Percentiles rank a stretch among this genome's conserved stretches.
Evolutionary conservation across 148 eudicot genomes (phyloP).

Genomic region (Rhododendron kiyosumense): DNA sequence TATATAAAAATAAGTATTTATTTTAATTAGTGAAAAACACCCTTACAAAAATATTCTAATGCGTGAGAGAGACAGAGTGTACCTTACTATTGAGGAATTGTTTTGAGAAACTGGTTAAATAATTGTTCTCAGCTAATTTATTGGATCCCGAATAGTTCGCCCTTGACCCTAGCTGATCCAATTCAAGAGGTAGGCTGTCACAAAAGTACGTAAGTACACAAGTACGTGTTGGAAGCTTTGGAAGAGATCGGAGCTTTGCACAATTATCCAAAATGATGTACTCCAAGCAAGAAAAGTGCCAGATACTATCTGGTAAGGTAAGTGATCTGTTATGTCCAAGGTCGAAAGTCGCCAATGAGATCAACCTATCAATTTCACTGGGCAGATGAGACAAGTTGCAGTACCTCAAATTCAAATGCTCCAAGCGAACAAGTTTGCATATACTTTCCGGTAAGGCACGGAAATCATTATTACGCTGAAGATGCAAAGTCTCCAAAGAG

Average conservation of each 20-base stretch:
- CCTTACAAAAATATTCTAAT: too few species aligned
- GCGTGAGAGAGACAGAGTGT: background rate
- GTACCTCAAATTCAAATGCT: rapidly evolving
- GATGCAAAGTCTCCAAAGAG: rapidly evolving
- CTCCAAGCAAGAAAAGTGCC: background rate
- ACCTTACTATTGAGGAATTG: background rate
- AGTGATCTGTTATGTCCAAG: too few species aligned
- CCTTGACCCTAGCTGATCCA: background rate
- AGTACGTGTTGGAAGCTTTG: background rate
- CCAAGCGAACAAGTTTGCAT: background rate
- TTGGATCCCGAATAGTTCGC: background rate
- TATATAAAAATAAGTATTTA: too few species aligned
- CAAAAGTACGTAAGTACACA: too few species aligned
- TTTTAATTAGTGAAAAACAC: too few species aligned
- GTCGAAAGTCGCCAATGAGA: too few species aligned
- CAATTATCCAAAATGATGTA: too few species aligned
- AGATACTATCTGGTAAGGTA: too few species aligned
- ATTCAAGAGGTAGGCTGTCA: background rate
- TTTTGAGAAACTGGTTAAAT: background rate
- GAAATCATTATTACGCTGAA: background rate
- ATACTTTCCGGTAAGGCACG: background rate
- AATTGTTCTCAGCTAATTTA: background rate
- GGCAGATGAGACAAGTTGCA: background rate
- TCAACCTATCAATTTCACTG: too few species aligned
- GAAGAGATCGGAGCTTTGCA: background rate